These are phyloP conservation scores for Ogataea chonburiensis DNA, from an alignment of 805 yeast genomes.

Conservation along the genomic window DNA sequence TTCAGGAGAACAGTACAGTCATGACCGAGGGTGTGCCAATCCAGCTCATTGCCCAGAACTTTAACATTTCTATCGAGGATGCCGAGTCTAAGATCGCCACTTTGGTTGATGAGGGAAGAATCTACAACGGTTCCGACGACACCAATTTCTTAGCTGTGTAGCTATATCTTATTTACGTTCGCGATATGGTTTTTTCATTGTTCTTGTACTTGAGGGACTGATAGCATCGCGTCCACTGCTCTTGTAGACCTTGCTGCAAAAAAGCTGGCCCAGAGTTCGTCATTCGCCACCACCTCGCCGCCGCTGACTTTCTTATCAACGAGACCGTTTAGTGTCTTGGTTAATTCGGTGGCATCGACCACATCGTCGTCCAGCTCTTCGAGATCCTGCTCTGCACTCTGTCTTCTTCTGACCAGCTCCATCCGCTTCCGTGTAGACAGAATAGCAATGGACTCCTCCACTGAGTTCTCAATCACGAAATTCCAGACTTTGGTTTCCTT, in stretches of 20 bases:
- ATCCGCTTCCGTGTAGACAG: constrained; percentile 62
- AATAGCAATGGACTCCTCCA: constrained; percentile 84
- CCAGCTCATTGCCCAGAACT: constrained; percentile 55
- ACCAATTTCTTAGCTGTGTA: constrained; percentile 54
- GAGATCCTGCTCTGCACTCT: constrained; percentile 14
- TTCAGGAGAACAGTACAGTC: constrained; percentile 48
- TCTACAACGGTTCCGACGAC: constrained; percentile 71
- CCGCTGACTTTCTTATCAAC: constrained; percentile 45
- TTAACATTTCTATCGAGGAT: constrained; percentile 48
- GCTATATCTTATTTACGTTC: constrained; percentile 9
- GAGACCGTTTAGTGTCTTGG: constrained; percentile 49
- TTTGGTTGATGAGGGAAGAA: constrained; percentile 64
- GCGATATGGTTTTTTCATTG: constrained; percentile 6
- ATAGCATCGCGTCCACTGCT: too few relatives aligned
- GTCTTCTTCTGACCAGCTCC: constrained; percentile 34
- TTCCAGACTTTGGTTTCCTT: constrained; percentile 86
- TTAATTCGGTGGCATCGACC: constrained; percentile 55
- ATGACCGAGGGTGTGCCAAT: constrained; percentile 80
- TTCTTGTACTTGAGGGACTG: constrained; percentile 1
- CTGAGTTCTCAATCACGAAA: constrained; percentile 78
- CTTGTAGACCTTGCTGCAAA: constrained; percentile 39
- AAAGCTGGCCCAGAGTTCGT: constrained; percentile 63
- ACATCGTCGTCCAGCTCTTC: constrained; percentile 35
- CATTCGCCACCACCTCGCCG: constrained; percentile 59
- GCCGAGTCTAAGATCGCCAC: constrained; percentile 50